Base-by-base conservation (phyloP, 495 filamentous ascomycete genomes). In the Podospora fimiseda region DNA sequence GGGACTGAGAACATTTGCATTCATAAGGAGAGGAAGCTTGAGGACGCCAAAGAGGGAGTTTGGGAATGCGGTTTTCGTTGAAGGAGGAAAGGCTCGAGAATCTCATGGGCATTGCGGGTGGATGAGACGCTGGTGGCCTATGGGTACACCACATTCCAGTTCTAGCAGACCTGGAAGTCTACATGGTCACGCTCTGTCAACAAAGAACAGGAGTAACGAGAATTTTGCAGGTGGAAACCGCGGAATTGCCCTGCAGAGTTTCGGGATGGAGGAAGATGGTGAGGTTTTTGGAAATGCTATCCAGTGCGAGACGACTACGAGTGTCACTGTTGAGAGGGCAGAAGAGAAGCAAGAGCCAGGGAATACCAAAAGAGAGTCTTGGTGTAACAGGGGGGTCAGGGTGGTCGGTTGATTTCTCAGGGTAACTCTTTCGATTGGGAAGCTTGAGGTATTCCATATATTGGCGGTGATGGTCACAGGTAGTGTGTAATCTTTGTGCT, bases 1-100 rank as follows among this genome's bases (percentile, higher is more conserved):
- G 7, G 75, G 75, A 6, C 37, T 77, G 14, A 67, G 65, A 9
- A 78, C 75, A 0, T 77, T 78, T 47, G 60, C 69, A 2, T 78
- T 78, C 41, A 73, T 76, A 68, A 68, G 70, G 5, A 68, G 64
- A 3, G 60, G 68, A 0, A 61, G 6, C 27, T 11, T 33, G 11
- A 33, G 27, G 27, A 33, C 27, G 6, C 27, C 62, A n/a, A 59
- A 58, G 44, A 50, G 57, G 14, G 53, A 53, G 16, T 70, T 69
- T 20, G 71, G 71, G 15, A 74, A 74, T 45, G 66, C 67, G 37
- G 53, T 71, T 5, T 70, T 56, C 56, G 66, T 73, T 1, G 27
- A 33, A 11, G 27, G 27, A 5, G 27, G 27, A 6, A 33, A 33
- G 27, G 27, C 27, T 33, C 11, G 27, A 5, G 11, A 33, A 33